phyloP scores from a whole-genome alignment of 306 rosid species.

The Begonia loranthoides region DNA sequence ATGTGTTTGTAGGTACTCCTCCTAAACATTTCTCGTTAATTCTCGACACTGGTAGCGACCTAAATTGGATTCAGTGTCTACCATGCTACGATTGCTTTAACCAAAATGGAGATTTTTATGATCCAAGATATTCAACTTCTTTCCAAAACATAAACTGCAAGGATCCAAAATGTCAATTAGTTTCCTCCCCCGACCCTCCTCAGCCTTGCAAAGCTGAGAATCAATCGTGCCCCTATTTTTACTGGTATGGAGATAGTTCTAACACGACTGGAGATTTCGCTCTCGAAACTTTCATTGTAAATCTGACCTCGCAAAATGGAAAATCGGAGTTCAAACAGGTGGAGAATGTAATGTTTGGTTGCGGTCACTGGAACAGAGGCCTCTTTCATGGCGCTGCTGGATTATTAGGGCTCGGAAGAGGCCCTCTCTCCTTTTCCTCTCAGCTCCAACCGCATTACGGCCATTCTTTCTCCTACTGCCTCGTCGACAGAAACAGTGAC shows the following conservation, averaged over 20 bases:
- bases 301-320: constrained; percentile 42
- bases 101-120: constrained; percentile 70
- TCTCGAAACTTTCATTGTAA: constrained; percentile 68
- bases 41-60: constrained; percentile 95
- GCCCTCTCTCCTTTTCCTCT: constrained; percentile 84
- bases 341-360: constrained; percentile 86
- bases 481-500: constrained; percentile 76
- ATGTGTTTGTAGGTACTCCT: constrained; percentile 89
- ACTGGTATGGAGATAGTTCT: constrained; percentile 96
- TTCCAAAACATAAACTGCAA: constrained; percentile 57
- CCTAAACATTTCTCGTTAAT: constrained; percentile 79
- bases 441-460: constrained; percentile 93
- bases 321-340: constrained; percentile 37
- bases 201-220: constrained; percentile 57
- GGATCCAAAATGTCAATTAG: constrained; percentile 52
- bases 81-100: constrained; percentile 91
- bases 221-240: constrained; percentile 76
- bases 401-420: constrained; percentile 78
- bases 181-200: constrained; percentile 83
- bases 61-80: constrained; percentile 92
- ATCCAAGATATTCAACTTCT: constrained; percentile 64
- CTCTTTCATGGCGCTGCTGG: constrained; percentile 95
- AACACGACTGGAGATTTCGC: constrained; percentile 93
- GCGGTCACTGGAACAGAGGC: constrained; percentile 99
- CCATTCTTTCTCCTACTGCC: constrained; percentile 85